Evolutionary conservation across 2,329 filamentous ascomycete genomes (phyloP).

Genomic region (Sclerotinia spermophila): DNA sequence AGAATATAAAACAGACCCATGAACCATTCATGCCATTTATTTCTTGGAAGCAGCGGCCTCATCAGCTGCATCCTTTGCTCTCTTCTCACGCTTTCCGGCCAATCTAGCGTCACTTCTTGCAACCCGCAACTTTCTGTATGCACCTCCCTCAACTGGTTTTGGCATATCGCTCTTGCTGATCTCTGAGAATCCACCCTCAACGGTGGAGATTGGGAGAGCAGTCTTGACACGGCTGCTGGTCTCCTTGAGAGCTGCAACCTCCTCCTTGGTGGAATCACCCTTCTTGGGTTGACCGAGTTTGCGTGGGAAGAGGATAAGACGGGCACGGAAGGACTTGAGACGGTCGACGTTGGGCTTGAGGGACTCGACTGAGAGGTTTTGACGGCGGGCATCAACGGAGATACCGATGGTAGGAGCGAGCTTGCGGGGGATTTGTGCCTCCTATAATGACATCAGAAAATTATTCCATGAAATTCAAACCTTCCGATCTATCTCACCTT

Average conservation of each 20-base stretch:
- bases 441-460: conserved; percentile 54
- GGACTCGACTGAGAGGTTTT: conserved; percentile 95
- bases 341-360: conserved; percentile 93
- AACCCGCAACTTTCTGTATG: conserved; percentile 80
- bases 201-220: conserved; percentile 70
- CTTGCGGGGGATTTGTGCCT: conserved; percentile 91
- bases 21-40: conserved; percentile 49
- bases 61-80: conserved; percentile 81
- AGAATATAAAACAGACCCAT: conserved; percentile 33
- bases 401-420: conserved; percentile 96
- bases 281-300: conserved; percentile 91
- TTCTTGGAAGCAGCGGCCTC: conserved; percentile 78
- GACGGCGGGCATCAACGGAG: conserved; percentile 90
- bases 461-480: conserved; percentile 4
- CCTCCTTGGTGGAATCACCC: conserved; percentile 81
- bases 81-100: conserved; percentile 86
- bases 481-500: conserved; percentile 64
- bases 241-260: conserved; percentile 62
- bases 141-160: conserved; percentile 72
- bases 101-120: conserved; percentile 80
- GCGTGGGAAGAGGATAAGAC: conserved; percentile 96
- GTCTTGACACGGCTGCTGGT: conserved; percentile 55
- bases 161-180: conserved; percentile 81
- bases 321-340: conserved; percentile 95
- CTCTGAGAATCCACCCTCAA: conserved; percentile 62